Evolutionary conservation across 352 stramenopile species (phyloP).

Genomic region (Globisporangium heterothallicum): DNA sequence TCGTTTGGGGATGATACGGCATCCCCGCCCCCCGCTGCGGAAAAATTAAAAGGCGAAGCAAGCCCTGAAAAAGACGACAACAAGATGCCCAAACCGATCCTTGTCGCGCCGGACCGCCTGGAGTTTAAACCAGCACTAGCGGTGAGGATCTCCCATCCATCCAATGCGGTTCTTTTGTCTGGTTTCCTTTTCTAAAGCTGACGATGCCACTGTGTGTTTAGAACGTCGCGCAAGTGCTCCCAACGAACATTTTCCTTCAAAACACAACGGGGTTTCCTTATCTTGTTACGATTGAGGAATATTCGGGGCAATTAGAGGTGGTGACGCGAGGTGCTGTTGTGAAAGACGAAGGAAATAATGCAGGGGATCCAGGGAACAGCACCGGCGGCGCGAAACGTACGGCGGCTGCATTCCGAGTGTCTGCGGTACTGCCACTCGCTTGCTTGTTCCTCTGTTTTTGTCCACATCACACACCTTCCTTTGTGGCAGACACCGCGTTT

Average conservation of each 20-base stretch:
- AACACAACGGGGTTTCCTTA: constrained; percentile 59
- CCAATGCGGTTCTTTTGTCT: background rate
- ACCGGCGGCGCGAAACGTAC: constrained; percentile 2
- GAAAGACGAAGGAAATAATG: background rate
- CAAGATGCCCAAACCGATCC: constrained; percentile 25
- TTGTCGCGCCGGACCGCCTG: constrained; percentile 55
- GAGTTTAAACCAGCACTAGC: constrained; percentile 54
- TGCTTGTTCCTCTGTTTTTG: background rate
- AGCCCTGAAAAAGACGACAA: constrained; percentile 24
- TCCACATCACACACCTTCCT: background rate
- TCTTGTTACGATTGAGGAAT: constrained; percentile 56
- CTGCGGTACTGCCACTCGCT: constrained; percentile 12
- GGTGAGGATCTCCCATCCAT: constrained; percentile 15
- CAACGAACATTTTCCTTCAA: constrained; percentile 75
- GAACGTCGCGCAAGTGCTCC: constrained; percentile 33
- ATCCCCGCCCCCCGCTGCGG: constrained; percentile 11
- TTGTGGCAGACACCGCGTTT: background rate
- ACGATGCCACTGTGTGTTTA: too few species aligned
- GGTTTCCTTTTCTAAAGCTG: background rate
- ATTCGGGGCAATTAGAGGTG: constrained; percentile 47
- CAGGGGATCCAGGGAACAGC: constrained; percentile 1
- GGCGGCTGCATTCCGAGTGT: constrained; percentile 39
- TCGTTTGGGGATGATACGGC: too few species aligned
- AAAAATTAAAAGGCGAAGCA: constrained; percentile 10
- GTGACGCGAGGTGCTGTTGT: constrained; percentile 30